Percentiles rank a stretch among this genome's conserved stretches.
These are phyloP conservation scores for Nepenthes gracilis DNA, from an alignment of 148 eudicot species.

Conservation along the genomic window DNA sequence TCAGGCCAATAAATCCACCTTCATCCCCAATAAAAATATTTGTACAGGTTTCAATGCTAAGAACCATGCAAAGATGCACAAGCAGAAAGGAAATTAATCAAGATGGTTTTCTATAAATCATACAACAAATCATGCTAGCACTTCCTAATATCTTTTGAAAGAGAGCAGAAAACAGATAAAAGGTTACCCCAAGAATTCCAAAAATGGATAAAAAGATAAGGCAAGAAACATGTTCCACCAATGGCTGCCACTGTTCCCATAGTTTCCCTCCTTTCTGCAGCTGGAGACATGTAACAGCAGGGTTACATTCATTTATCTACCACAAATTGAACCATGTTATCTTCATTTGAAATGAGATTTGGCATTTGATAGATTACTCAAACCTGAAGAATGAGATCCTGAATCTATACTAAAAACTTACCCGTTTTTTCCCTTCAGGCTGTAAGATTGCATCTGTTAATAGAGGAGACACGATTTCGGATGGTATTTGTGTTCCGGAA, in stretches of 20 bases:
- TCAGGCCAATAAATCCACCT: no score
- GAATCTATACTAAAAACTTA: conserved; percentile 14
- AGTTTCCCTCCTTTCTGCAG: conserved; percentile 3
- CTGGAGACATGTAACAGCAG: background rate
- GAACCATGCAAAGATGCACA: no score
- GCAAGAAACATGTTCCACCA: conserved; percentile 37
- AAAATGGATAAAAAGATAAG: conserved; percentile 50
- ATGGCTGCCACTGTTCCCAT: conserved; percentile 26
- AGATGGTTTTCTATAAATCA: no score
- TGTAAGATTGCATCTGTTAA: conserved; percentile 27
- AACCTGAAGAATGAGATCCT: background rate
- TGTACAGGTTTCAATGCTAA: no score
- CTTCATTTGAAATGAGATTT: background rate
- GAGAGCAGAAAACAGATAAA: background rate
- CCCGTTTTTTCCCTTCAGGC: conserved; percentile 26
- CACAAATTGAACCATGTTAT: background rate
- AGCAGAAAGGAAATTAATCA: no score
- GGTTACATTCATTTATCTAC: background rate
- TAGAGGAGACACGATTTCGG: conserved; percentile 27
- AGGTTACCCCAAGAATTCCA: conserved; percentile 67
- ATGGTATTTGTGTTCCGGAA: conserved; percentile 16
- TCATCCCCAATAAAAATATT: no score
- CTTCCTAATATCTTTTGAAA: background rate
- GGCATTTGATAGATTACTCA: background rate
- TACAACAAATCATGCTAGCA: conserved; percentile 1